Percentiles rank a stretch among this genome's conserved stretches.
Conservation (phyloP, 805 yeast species). For the Cyberlindnera mycetangii region DNA sequence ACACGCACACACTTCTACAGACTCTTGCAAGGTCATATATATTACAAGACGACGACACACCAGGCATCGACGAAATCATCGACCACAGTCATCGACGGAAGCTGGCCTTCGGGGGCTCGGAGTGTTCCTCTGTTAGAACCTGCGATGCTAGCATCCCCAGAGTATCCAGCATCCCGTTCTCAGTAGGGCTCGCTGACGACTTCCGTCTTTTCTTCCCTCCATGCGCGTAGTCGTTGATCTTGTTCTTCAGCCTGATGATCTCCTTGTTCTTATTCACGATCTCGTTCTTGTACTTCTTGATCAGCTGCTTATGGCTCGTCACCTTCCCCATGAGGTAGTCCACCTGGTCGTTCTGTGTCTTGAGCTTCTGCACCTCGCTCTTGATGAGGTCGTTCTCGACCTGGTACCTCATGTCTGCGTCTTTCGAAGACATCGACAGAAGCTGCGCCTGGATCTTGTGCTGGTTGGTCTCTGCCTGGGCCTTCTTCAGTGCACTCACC, state of each 20-base stretch:
- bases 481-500: constrained; percentile 22
- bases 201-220: constrained; percentile 16
- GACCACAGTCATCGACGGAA: not conserved
- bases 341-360: constrained; percentile 30
- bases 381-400: constrained; percentile 45
- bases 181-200: constrained; percentile 10
- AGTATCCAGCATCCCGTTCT: constrained; percentile 39
- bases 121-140: constrained; percentile 39
- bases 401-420: constrained; percentile 43
- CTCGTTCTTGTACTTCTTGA: constrained; percentile 43
- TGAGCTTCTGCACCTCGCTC: constrained; percentile 44
- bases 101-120: not conserved
- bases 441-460: constrained; percentile 38
- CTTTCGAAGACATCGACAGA: constrained; percentile 40
- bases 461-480: constrained; percentile 32
- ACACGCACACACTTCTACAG: not conserved
- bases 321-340: constrained; percentile 37
- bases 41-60: too few species aligned
- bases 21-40: too few species aligned
- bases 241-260: constrained; percentile 36
- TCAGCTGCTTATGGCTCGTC: constrained; percentile 38
- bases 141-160: constrained; percentile 55
- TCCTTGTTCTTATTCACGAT: constrained; percentile 43
- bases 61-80: too few species aligned
- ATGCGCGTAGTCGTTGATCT: constrained; percentile 9